Percentiles rank a stretch among this genome's conserved stretches.
Evolutionary conservation across 1,284 basidiomycete species (phyloP).

Genomic region (Cutaneotrichosporon dermatis): DNA sequence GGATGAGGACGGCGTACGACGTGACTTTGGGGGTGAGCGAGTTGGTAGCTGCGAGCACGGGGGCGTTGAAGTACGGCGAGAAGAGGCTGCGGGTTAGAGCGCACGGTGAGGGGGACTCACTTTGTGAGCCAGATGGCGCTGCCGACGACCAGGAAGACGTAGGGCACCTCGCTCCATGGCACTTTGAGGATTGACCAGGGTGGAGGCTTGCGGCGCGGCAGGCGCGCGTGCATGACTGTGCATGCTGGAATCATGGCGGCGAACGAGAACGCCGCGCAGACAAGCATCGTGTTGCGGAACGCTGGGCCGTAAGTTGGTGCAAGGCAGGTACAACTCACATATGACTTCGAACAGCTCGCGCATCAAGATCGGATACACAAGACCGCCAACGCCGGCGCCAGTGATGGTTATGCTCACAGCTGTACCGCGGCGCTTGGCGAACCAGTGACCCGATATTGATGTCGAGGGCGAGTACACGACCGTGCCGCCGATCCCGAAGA

Average conservation of each 20-base stretch:
- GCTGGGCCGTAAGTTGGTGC: conserved; percentile 4
- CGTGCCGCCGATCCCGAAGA: conserved; percentile 38
- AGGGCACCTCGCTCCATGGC: conserved; percentile 13
- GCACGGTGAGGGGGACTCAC: not conserved
- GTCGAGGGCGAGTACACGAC: conserved; percentile 42
- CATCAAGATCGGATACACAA: conserved; percentile 27
- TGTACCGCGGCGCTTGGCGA: conserved; percentile 35
- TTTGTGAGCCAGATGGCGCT: not conserved
- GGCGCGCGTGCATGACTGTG: conserved; percentile 20
- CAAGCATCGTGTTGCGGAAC: conserved; percentile 25
- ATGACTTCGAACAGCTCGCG: conserved; percentile 14
- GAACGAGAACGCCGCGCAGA: conserved; percentile 19
- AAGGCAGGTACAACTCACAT: conserved; percentile 10
- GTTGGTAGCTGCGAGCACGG: conserved; percentile 3
- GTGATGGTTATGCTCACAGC: conserved; percentile 42
- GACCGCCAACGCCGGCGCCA: conserved; percentile 42
- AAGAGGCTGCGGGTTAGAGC: conserved; percentile 10
- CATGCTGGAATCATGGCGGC: conserved; percentile 25
- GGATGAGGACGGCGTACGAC: conserved; percentile 9
- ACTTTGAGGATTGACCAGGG: conserved; percentile 12
- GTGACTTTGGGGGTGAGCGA: not conserved
- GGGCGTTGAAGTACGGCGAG: conserved; percentile 16
- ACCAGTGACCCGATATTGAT: conserved; percentile 46
- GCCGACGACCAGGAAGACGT: conserved; percentile 11
- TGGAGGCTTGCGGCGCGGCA: conserved; percentile 17